Evolutionary conservation across 2,329 filamentous ascomycete species (phyloP), one percentile per base, ranked within the genome.

Genomic region (Colletotrichum noveboracense): DNA sequence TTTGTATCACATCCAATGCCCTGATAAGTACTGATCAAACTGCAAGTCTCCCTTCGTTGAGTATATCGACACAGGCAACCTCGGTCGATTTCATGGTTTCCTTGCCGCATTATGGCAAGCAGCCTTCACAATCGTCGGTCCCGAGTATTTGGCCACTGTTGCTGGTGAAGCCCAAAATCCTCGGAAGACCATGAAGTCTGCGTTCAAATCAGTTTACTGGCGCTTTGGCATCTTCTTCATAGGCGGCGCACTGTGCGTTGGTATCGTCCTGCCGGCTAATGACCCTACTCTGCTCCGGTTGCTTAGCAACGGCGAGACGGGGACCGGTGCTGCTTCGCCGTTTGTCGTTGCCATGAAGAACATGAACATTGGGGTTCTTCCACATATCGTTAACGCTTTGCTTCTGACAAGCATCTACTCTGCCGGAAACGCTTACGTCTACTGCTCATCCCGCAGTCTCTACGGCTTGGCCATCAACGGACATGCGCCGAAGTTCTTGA

Each of bases 161-260:
- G 92, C 94, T 16, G 94, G 93, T 62, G 93, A 94, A 82, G 89
- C 92, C 3, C 87, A 93, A 79, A 91, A 92, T 76, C 93, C 93
- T 0, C 89, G 92, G 6, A 85, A 84, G 13, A 90, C 91, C 64
- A 89, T 96, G 83, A 93, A 93, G 36, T 89, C 88, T 62, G 94
- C 94, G 2, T 95, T 91, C 85, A 94, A 94, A 79, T 92, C 92
- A 1, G 92, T 95, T 8, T 95, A 94, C 84, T 94, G 92, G 82
- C 91, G 94, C 60, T 89, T 95, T 66, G 93, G 91, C 3, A 84
- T 91, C 18, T 95, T 95, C 84, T 95, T 95, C 83, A 88, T 95
- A 28, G 88, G 94, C 4, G 93, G 93, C 7, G 91, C 93, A 3
- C 86, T 96, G 2, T 89, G 88, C 32, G 90, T 94, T 28, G 93